phyloP scores from a whole-genome alignment of 78 protist species.

The Paratrimastix pyriformis region DNA sequence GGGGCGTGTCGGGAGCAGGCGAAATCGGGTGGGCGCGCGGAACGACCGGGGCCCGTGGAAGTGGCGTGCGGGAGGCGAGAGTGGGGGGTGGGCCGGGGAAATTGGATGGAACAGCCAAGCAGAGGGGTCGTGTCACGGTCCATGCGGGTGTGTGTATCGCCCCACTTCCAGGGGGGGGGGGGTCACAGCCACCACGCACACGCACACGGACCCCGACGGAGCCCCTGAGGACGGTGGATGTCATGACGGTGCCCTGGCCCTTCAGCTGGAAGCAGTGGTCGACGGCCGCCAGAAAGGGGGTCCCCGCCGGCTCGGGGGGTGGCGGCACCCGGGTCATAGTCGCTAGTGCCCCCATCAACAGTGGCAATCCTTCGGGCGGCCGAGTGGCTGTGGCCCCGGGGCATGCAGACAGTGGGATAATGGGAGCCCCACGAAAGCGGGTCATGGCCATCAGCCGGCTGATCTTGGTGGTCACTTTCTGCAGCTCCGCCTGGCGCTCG shows the following conservation, averaged over 20 bases:
- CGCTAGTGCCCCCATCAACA: neutral
- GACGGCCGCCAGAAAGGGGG: conserved; percentile 66
- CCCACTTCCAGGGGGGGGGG: too few species aligned
- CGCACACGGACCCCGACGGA: too few species aligned
- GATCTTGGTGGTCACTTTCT: neutral
- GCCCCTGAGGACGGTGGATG: conserved; percentile 82
- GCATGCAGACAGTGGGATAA: conserved; percentile 49
- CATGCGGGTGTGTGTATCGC: too few species aligned
- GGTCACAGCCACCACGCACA: too few species aligned
- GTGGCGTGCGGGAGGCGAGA: too few species aligned
- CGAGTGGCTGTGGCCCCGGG: conserved; percentile 16
- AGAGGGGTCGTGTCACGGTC: too few species aligned
- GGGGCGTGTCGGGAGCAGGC: too few species aligned
- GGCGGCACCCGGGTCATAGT: neutral
- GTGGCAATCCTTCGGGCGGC: neutral
- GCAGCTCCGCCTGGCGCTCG: conserved; percentile 16
- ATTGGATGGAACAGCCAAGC: too few species aligned
- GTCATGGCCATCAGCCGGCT: conserved; percentile 32
- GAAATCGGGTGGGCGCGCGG: too few species aligned
- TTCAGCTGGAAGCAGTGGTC: conserved; percentile 88
- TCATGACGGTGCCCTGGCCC: conserved; percentile 89
- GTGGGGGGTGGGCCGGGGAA: too few species aligned
- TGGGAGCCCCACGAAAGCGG: conserved; percentile 26
- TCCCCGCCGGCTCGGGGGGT: neutral
- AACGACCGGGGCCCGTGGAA: too few species aligned